A percentile compares a stretch with the other conserved stretches of the same genome.
Conservation (phyloP, 2,329 filamentous ascomycete genomes). For the Trichophyton schoenleinii region DNA sequence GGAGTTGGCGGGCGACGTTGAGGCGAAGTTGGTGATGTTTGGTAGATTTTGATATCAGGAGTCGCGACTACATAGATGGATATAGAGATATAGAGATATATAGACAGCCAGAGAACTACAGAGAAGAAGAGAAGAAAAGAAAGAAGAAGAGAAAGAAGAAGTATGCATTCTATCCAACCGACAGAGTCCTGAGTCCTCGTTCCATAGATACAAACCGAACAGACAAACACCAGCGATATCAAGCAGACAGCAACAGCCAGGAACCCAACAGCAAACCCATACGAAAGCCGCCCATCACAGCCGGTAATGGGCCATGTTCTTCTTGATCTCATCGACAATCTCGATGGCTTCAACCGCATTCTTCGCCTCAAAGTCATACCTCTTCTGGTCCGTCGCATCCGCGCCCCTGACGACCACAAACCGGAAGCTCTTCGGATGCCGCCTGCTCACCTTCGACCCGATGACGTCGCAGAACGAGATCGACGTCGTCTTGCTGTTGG, state of each 20-base stretch:
- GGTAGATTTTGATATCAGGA: too few species aligned
- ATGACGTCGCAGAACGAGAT: constrained; percentile 53
- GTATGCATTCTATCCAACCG: not conserved
- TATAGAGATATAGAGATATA: too few species aligned
- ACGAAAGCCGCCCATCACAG: not conserved
- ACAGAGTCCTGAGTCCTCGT: not conserved
- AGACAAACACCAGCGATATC: not conserved
- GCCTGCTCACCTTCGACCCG: constrained; percentile 51
- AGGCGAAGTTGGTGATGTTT: not conserved
- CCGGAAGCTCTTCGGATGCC: constrained; percentile 52
- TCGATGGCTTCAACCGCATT: constrained; percentile 46
- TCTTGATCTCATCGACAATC: constrained; percentile 53
- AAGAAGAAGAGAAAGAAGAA: not conserved
- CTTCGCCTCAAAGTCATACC: constrained; percentile 54
- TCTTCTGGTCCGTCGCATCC: constrained; percentile 51
- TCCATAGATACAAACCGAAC: not conserved
- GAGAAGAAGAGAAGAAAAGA: not conserved
- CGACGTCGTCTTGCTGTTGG: constrained; percentile 43
- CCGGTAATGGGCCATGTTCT: constrained; percentile 40
- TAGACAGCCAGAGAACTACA: not conserved
- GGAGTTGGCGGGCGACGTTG: too few species aligned
- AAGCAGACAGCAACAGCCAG: not conserved
- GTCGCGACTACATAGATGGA: not conserved
- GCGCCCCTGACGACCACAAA: constrained; percentile 49
- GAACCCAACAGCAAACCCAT: not conserved